Conservation (phyloP, 345 rosid species). For the Gossypium rotundifolium region DNA sequence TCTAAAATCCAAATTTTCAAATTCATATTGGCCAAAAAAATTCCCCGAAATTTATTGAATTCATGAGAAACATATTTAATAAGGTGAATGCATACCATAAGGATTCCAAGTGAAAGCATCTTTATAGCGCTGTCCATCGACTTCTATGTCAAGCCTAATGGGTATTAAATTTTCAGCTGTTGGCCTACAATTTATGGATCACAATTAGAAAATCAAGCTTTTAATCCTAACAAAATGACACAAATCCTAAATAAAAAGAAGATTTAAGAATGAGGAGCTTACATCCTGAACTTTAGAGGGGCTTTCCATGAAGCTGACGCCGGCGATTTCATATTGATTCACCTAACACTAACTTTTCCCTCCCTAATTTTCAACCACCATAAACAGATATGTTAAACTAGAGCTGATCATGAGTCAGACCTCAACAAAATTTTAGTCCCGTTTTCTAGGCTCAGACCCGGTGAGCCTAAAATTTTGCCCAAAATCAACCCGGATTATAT, state of each 20-base stretch:
- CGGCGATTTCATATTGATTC: slow-evolving; percentile 37
- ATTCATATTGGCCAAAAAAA: neutral
- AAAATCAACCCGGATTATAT: no score
- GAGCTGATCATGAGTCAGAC: no score
- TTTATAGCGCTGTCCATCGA: slow-evolving; percentile 81
- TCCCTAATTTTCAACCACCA: neutral
- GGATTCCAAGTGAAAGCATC: slow-evolving; percentile 98
- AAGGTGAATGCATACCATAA: slow-evolving; percentile 40
- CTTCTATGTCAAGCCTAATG: slow-evolving; percentile 79
- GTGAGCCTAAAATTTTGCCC: no score
- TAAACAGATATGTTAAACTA: neutral
- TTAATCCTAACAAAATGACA: neutral
- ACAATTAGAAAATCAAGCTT: neutral
- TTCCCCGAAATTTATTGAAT: neutral
- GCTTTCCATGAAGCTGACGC: slow-evolving; percentile 38
- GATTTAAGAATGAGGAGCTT: slow-evolving; percentile 19
- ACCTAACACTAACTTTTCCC: neutral
- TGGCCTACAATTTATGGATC: slow-evolving; percentile 45
- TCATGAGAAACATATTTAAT: neutral
- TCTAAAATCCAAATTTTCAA: neutral
- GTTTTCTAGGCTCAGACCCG: no score
- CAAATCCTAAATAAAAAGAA: neutral
- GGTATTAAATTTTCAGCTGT: slow-evolving; percentile 86
- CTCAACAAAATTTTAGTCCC: no score
- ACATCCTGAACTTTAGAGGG: slow-evolving; percentile 87